These are phyloP conservation scores for Spergularia azorica DNA, from an alignment of 179 eudicot species.

Conservation along the genomic window DNA sequence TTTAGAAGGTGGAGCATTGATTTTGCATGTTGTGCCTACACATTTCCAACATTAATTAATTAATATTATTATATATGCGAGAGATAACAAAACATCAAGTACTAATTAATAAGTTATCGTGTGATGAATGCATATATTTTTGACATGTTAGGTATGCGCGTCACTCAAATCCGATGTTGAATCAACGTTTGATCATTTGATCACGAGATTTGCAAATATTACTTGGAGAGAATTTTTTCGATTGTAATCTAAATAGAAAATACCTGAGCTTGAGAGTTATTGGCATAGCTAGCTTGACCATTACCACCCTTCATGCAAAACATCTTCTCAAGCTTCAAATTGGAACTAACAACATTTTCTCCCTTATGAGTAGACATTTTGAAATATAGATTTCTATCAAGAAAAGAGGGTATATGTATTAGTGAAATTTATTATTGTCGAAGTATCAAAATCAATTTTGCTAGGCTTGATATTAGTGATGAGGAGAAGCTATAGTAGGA, in stretches of 20 bases:
- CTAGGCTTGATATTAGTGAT: neutral
- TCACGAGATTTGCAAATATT: no score
- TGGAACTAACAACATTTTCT: constrained; percentile 65
- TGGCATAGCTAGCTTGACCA: constrained; percentile 89
- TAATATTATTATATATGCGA: no score
- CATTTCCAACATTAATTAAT: no score
- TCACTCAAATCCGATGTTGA: no score
- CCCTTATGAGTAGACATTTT: constrained; percentile 34
- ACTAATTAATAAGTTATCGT: no score
- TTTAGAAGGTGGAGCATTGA: constrained; percentile 82
- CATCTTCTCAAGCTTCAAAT: constrained; percentile 73
- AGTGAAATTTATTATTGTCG: neutral
- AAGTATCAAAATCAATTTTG: neutral
- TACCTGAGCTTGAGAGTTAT: constrained; percentile 98
- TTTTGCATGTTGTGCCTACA: constrained; percentile 83
- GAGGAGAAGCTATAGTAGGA: neutral
- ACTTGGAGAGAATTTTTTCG: no score
- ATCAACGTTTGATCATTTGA: no score
- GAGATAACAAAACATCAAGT: no score
- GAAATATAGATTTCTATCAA: neutral
- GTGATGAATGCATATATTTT: no score
- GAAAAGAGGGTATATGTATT: neutral
- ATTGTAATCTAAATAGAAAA: no score
- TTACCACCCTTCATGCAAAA: constrained; percentile 98
- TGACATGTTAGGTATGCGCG: no score